Evolutionary conservation across 176 grass and related monocot species (phyloP).

Genomic region (Otatea glauca): DNA sequence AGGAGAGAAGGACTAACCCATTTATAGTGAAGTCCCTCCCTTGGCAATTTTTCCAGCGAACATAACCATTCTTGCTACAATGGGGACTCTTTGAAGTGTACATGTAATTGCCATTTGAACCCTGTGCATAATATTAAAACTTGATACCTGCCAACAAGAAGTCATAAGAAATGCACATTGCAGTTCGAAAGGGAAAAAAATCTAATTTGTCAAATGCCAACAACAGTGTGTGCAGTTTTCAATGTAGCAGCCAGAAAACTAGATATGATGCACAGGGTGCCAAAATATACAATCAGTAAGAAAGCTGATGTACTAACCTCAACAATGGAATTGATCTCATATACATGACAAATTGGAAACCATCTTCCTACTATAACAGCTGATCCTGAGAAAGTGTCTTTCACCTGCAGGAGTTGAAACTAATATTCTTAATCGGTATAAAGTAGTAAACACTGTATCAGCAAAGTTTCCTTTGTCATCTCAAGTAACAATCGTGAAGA

Average conservation of each 20-base stretch:
- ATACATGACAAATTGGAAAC: constrained; percentile 95
- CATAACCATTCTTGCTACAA: constrained; percentile 78
- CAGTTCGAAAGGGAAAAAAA: constrained; percentile 16
- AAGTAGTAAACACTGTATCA: constrained; percentile 30
- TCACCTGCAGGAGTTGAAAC: constrained; percentile 60
- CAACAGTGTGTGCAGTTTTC: background rate
- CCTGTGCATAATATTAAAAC: constrained; percentile 73
- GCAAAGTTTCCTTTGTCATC: constrained; percentile 20
- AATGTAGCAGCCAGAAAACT: background rate
- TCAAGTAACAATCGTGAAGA: constrained; percentile 10
- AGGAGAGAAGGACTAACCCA: constrained; percentile 56
- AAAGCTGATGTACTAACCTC: constrained; percentile 62
- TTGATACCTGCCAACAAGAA: constrained; percentile 69
- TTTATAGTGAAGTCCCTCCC: constrained; percentile 94
- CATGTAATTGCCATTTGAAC: constrained; percentile 51
- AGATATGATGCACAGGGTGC: background rate
- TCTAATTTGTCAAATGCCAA: constrained; percentile 28
- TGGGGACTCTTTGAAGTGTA: constrained; percentile 46
- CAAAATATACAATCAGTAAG: background rate
- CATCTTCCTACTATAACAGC: constrained; percentile 83
- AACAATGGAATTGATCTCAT: constrained; percentile 66
- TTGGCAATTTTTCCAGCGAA: constrained; percentile 90
- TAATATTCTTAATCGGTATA: constrained; percentile 38
- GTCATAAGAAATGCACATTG: constrained; percentile 25
- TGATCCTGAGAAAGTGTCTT: constrained; percentile 71